Base-by-base conservation (phyloP, 2,329 filamentous ascomycete species). In the Fusarium penzigii region DNA sequence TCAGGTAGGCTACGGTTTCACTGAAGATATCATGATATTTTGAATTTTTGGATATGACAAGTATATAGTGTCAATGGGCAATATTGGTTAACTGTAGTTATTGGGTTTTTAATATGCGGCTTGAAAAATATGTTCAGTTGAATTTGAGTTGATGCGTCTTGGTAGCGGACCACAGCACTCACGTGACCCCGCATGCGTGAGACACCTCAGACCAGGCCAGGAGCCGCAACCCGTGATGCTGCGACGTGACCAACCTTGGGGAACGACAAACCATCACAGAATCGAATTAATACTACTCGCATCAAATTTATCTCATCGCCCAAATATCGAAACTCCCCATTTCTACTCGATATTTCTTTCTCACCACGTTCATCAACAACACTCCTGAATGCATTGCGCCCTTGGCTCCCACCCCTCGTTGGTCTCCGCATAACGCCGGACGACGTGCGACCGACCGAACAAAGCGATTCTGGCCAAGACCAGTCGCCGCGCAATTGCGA, bases 161-260 rank as follows among this genome's bases (percentile, higher is more conserved):
- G 17, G 17, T 48, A 25, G 20, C 42, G 49, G 17, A 6, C 29
- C 9, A 16, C 17, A 12, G 34, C 39, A 34, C 34, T 62, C 62
- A 65, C 63, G 63, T 65, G 63, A 65, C 42, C 29, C 17, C 20
- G 32, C 39, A 48, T 53, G 57, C 51, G 52, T 57, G 46, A 51
- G 57, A 59, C 46, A 51, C 53, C 55, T 63, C 57, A 61, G 57
- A 32, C 56, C 59, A 63, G 55, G 53, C 56, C 59, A 63, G 55
- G 53, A 56, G 55, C 48, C 61, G 49, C 42, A 56, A 62, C 58
- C 48, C 58, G 63, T 65, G 61, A 65, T 65, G 58, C 57, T 49
- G 56, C 58, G 55, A 62, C 56, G 48, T 49, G 50, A 56, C 42
- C 57, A 58, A 51, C 63, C 55, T 64, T 61, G 20, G 20, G 20